Conservation (phyloP, 2,329 filamentous ascomycete species). For the Dactylellina leptospora region DNA sequence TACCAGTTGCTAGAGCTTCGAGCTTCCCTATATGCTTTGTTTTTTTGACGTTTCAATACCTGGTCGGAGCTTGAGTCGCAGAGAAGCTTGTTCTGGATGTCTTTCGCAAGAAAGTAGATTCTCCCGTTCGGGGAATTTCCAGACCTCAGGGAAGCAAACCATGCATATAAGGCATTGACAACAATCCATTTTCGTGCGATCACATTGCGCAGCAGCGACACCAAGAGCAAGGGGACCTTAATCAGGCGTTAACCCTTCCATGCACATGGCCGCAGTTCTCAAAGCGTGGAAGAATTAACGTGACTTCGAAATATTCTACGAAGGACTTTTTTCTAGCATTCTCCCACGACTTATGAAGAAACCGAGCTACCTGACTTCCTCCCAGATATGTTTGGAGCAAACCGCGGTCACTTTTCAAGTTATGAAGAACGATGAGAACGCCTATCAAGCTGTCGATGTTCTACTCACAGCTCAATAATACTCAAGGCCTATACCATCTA, state of each 20-base stretch:
- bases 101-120: slow-evolving; percentile 21
- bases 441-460: neutral
- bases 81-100: slow-evolving; percentile 5
- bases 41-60: slow-evolving; percentile 26
- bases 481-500: too few species aligned
- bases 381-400: neutral
- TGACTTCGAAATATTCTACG: slow-evolving; percentile 14
- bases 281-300: too few species aligned
- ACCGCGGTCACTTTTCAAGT: slow-evolving; percentile 18
- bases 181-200: slow-evolving; percentile 7
- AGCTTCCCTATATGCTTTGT: slow-evolving; percentile 5
- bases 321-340: slow-evolving; percentile 1
- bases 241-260: slow-evolving; percentile 33
- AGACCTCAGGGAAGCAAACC: slow-evolving; percentile 23
- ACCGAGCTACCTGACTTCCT: neutral
- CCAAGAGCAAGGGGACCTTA: slow-evolving; percentile 7
- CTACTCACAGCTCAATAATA: too few species aligned
- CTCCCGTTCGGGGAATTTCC: slow-evolving; percentile 18
- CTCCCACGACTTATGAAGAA: neutral
- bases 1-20: slow-evolving; percentile 7
- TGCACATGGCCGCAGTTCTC: too few species aligned
- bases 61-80: neutral
- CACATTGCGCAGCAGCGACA: slow-evolving; percentile 16
- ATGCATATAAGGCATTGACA: slow-evolving; percentile 42
- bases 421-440: neutral